Conservation (phyloP, 2,329 filamentous ascomycete species). For the Aspergillus versicolor region DNA sequence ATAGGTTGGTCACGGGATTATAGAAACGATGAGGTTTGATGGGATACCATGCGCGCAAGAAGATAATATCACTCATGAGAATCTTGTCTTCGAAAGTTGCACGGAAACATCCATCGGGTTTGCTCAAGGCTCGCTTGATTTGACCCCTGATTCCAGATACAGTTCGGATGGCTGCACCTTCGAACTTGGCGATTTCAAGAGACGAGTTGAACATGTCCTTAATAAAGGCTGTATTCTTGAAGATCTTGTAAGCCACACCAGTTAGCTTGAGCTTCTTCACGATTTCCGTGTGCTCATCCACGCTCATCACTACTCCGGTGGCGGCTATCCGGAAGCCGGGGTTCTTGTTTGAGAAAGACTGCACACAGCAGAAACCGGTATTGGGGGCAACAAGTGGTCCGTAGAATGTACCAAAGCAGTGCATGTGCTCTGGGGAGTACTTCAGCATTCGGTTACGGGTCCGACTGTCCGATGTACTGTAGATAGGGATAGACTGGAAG, state of each 20-base stretch:
- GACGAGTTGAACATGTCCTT: constrained; percentile 96
- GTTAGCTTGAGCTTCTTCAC: constrained; percentile 99
- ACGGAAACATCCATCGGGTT: constrained; percentile 92
- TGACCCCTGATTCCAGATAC: constrained; percentile 94
- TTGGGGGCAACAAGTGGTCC: constrained; percentile 93
- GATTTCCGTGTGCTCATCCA: constrained; percentile 94
- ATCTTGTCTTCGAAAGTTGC: constrained; percentile 99
- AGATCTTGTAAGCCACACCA: constrained; percentile 92
- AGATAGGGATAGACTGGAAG: constrained; percentile 89
- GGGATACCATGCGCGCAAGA: constrained; percentile 94
- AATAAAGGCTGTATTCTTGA: constrained; percentile 98
- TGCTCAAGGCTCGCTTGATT: constrained; percentile 91
- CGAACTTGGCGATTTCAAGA: constrained; percentile 96
- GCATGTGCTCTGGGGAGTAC: constrained; percentile 99
- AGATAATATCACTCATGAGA: constrained; percentile 92
- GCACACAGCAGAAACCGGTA: constrained; percentile 91
- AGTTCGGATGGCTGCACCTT: constrained; percentile 92
- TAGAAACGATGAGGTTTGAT: constrained; percentile 95
- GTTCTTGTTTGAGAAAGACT: constrained; percentile 79
- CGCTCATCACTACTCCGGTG: constrained; percentile 87
- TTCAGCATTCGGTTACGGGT: constrained; percentile 97
- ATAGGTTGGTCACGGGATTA: constrained; percentile 90
- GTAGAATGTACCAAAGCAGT: constrained; percentile 95
- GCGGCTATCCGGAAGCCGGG: constrained; percentile 93
- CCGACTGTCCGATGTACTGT: constrained; percentile 91